Base-by-base conservation (phyloP, 1,284 basidiomycete genomes). In the Puccinia horiana region DNA sequence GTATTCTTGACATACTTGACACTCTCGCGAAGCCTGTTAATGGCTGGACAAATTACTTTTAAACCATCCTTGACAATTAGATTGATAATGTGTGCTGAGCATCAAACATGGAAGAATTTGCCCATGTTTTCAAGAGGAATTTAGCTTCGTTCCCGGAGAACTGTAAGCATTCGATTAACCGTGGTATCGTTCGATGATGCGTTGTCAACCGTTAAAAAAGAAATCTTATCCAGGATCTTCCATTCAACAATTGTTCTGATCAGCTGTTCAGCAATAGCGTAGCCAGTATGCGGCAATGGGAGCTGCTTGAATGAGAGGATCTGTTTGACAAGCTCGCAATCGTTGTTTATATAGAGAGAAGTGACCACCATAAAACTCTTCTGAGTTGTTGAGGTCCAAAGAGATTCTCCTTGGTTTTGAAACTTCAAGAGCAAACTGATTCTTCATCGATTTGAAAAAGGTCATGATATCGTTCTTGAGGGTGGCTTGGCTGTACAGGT, bases 381-480 rank as follows among this genome's bases (percentile, higher is more conserved):
- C 61, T 63, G 61, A 63, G 6, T 63, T 32, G 16, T 32, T 9
- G 61, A 63, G 61, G 61, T 63, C 61, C 61, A 63, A 6, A 63
- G 12, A 63, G 61, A 63, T 63, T 29, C n/a, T 63, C 61, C 6
- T 32, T 29, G 14, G 35, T 63, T 37, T 9, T 32, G 6, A 63
- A 37, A n/a, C n/a, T 20, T 32, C 16, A 63, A 37, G 11, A 29
- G 35, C 35, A 8, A 63, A 37, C 32, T 63, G 11, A 6, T 14
- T 37, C 35, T 63, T 63, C 26, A 37, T 63, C 12, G 61, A 63
- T 63, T 63, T 5, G 35, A 9, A 63, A 29, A 63, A 11, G 61
- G 61, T 29, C 61, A 63, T 63, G 61, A 63, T 37, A 20, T 63
- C n/a, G 61, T 16, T 63, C 35, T 63, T 63, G 61, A 63, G 29